A percentile compares a stretch with the other conserved stretches of the same genome.
Conservation (phyloP, 768 basidiomycete genomes). For the Clitopilus passeckerianus region DNA sequence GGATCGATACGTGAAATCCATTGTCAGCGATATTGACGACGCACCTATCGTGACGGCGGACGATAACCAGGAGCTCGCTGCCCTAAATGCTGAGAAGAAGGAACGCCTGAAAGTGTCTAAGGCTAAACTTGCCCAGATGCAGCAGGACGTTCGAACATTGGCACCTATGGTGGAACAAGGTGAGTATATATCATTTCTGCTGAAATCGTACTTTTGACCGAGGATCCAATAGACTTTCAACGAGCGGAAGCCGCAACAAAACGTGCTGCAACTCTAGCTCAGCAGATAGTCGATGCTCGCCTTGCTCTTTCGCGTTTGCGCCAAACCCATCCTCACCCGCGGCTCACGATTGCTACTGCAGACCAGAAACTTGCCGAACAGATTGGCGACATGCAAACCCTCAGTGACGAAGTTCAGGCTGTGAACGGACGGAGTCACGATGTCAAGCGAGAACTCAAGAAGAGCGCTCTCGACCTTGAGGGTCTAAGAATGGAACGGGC, state of each 20-base stretch:
- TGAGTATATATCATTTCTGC: conserved; percentile 13
- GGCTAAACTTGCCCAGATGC: conserved; percentile 51
- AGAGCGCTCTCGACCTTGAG: conserved; percentile 50
- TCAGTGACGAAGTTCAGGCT: conserved; percentile 59
- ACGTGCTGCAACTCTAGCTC: conserved; percentile 56
- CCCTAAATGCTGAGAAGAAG: conserved; percentile 69
- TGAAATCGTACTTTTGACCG: not conserved
- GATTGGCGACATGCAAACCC: conserved; percentile 72
- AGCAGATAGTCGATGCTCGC: conserved; percentile 80
- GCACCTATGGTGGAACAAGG: conserved; percentile 71
- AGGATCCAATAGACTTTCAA: conserved; percentile 46
- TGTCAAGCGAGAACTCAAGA: conserved; percentile 61
- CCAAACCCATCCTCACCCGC: conserved; percentile 74
- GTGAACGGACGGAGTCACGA: conserved; percentile 45
- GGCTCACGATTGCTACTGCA: conserved; percentile 73
- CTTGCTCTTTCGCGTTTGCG: conserved; percentile 76
- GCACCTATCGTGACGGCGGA: conserved; percentile 75
- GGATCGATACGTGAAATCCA: conserved; percentile 80
- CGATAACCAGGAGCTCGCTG: conserved; percentile 65
- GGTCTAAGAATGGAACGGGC: conserved; percentile 53
- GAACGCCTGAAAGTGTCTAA: conserved; percentile 62
- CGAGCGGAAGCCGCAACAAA: conserved; percentile 47
- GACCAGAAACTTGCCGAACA: conserved; percentile 71
- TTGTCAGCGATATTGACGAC: conserved; percentile 81
- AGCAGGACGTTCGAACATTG: conserved; percentile 55